Base-by-base conservation (phyloP, 768 basidiomycete species). In the Leccinum rimulosum region DNA sequence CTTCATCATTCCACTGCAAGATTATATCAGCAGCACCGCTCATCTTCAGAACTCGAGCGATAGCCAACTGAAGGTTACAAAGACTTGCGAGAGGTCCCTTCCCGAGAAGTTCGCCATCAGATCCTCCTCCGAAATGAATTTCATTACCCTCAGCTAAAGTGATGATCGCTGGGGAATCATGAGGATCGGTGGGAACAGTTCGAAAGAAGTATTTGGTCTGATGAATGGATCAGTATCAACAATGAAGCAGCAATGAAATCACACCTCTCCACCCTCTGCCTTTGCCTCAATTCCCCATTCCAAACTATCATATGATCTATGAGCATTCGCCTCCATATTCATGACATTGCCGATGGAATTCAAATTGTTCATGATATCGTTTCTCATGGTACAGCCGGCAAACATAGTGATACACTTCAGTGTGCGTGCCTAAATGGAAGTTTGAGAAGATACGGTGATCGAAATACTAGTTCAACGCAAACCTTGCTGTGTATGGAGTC, bases 41-140 rank as follows among this genome's bases (percentile, higher is more conserved):
- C 58, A 58, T 50, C 53, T 7, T 58, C 38, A 50, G 2, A 50
- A 50, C 55, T 19, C 40, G 55, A 45, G 55, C 58, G 25, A 50
- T 17, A 50, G 58, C 58, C 36, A 57, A 31, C 30, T 19, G 55
- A 43, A 59, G 36, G 55, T 56, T 56, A 11, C 49, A 59, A 14
- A 56, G n/a, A 3, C 1, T 31, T 22, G 49, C 48, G 10, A 17
- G 50, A 6, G 56, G 56, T 7, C 36, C 36, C 4, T 50, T 50
- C 50, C 33, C 0, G 3, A 59, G 54, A 12, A 19, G 7, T 11
- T 50, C 27, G 36, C 54, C 54, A 12, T 59, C 36, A 9, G 30
- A 17, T 43, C 58, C 54, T 35, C 17, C 14, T 50, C 54, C 58
- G 27, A 1, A 59, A 56, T 8, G 11, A 35, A 35, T 35, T 35